phyloP scores from a whole-genome alignment of 2,329 filamentous ascomycete species.

The Sporothrix variecibatus region DNA sequence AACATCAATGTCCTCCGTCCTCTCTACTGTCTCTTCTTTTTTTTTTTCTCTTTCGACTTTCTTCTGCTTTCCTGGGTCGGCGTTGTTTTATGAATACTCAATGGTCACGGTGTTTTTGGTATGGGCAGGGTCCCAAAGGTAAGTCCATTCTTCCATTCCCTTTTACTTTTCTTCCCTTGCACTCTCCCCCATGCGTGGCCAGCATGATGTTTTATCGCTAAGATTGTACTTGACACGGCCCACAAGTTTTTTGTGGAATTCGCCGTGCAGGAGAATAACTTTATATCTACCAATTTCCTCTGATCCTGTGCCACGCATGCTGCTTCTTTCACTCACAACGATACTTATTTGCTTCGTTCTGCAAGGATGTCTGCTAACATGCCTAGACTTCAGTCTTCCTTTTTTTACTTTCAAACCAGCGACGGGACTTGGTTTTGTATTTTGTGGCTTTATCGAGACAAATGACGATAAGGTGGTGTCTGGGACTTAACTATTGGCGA shows the following conservation, averaged over 20 bases:
- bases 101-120: conserved; percentile 18
- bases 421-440: neutral
- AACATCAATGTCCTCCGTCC: conserved; percentile 33
- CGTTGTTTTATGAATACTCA: neutral
- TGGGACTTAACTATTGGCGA: neutral
- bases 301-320: conserved; percentile 13
- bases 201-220: conserved; percentile 33
- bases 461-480: neutral
- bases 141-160: neutral
- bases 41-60: neutral
- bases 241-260: conserved; percentile 19
- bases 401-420: neutral
- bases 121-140: neutral
- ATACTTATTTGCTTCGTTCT: neutral
- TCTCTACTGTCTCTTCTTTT: neutral
- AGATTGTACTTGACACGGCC: conserved; percentile 33
- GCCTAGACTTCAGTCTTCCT: neutral
- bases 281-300: conserved; percentile 25
- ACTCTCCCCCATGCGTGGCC: conserved; percentile 10
- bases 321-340: neutral
- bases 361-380: neutral
- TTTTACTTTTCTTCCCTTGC: neutral
- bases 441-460: neutral
- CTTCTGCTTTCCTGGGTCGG: neutral
- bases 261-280: conserved; percentile 30